Evolutionary conservation across 345 rosid species (phyloP).

Genomic region (Iberis pinnata): DNA sequence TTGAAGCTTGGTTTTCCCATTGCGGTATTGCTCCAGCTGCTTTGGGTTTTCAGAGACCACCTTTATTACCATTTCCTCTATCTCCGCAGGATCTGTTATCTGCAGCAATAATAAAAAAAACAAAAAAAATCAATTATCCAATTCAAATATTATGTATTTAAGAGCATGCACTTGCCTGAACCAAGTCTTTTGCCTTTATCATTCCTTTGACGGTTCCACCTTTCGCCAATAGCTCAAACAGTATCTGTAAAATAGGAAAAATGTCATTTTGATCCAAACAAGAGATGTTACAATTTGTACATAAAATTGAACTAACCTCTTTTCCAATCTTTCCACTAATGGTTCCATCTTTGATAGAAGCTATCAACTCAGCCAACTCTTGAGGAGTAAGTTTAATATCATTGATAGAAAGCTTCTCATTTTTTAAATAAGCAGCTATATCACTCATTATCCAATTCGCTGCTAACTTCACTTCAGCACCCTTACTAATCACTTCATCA

Average conservation of each 20-base stretch:
- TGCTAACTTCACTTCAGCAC: slow-evolving; percentile 72
- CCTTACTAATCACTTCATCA: slow-evolving; percentile 66
- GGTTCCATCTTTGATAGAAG: slow-evolving; percentile 72
- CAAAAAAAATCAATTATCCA: too few species aligned
- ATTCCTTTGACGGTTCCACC: slow-evolving; percentile 88
- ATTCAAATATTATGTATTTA: too few species aligned
- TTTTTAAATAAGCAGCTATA: slow-evolving; percentile 82
- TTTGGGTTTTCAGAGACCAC: slow-evolving; percentile 67
- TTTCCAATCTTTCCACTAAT: slow-evolving; percentile 96
- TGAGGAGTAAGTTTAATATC: slow-evolving; percentile 66
- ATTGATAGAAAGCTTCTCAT: slow-evolving; percentile 62
- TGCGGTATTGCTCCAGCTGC: slow-evolving; percentile 80
- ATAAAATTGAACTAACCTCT: slow-evolving; percentile 55
- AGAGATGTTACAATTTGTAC: too few species aligned
- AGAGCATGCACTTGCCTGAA: slow-evolving; percentile 45
- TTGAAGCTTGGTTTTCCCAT: slow-evolving; percentile 78
- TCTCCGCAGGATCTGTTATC: slow-evolving; percentile 74
- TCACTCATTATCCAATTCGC: slow-evolving; percentile 95
- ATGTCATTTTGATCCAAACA: not conserved
- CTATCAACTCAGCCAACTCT: slow-evolving; percentile 81
- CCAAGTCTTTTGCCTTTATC: slow-evolving; percentile 74
- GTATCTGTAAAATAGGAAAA: slow-evolving; percentile 41
- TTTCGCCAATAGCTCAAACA: slow-evolving; percentile 77
- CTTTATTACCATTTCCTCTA: slow-evolving; percentile 70
- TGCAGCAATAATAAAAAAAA: too few species aligned